Base-by-base conservation (phyloP, 208 protist species). In the Acanthamoeba triangularis region DNA sequence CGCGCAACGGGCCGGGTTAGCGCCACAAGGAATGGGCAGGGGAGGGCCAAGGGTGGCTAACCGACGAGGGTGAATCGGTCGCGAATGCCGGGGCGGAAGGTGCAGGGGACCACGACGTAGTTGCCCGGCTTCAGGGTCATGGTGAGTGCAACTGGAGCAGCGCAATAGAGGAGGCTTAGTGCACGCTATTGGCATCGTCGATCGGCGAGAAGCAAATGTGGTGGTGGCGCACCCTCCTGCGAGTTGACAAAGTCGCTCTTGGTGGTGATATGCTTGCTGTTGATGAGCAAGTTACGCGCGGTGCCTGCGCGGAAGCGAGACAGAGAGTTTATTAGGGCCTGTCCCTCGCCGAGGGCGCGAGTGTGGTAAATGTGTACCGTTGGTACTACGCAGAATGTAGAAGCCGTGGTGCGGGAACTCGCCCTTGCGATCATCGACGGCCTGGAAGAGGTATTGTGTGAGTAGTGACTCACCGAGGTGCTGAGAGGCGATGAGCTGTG, bases 191-290 rank as follows among this genome's bases (percentile, higher is more conserved):
- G 0, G 8, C 14, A 3, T 8, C 13, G 30, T 25, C 67, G 1
- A 23, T 23, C 0, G 14, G 7, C 25, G 2, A 8, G n/a, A 30
- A 37, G 13, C 20, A 25, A 23, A 44, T 37, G 47, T 7, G 7
- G 25, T 11, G 76, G 30, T 23, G 5, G 35, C 37, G 88, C 10
- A 93, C 88, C 88, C 20, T 93, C 88, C 33, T 80, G 41, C 16
- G 88, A 30, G 52, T 93, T 93, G 61, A 78, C n/a, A 56, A 93
- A 93, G 14, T 93, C 88, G 44, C 88, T 93, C 63, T 93, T 93
- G 33, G 56, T 33, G 8, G 44, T 35, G 20, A 93, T 93, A 6
- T 93, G 61, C 33, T 33, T 52, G 44, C 88, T 93, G 88, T 78
- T 54, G 65, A 93, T 18, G 37, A 78, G 65, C 23, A n/a, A 28